Evolutionary conservation across 768 basidiomycete genomes (phyloP).

Genomic region (Collybia mongolica): DNA sequence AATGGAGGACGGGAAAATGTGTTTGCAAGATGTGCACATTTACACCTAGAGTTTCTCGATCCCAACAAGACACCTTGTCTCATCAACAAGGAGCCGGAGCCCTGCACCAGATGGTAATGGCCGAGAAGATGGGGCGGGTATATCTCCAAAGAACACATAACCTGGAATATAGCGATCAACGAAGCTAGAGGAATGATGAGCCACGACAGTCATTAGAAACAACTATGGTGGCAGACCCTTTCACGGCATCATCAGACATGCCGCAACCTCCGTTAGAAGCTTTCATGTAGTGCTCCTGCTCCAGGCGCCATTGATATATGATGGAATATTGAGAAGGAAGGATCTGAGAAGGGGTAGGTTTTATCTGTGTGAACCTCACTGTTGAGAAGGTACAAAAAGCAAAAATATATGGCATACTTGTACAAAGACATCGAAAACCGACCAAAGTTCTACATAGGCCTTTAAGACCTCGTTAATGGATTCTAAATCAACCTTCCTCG

Average conservation of each 20-base stretch:
- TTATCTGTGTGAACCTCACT: conserved; percentile 12
- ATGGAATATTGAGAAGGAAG: conserved; percentile 39
- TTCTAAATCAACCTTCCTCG: conserved; percentile 50
- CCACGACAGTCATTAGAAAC: not conserved
- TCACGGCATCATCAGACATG: conserved; percentile 79
- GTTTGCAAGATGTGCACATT: not conserved
- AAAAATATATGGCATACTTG: conserved; percentile 50
- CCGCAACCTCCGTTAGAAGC: conserved; percentile 78
- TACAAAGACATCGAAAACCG: conserved; percentile 68
- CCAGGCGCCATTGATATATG: conserved; percentile 84
- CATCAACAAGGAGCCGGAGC: conserved; percentile 54
- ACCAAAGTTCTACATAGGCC: conserved; percentile 68
- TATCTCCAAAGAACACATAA: conserved; percentile 82
- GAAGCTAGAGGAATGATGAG: conserved; percentile 42
- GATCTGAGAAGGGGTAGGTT: conserved; percentile 18
- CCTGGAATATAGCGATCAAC: conserved; percentile 93
- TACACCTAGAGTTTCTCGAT: conserved; percentile 37
- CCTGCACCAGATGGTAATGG: conserved; percentile 37
- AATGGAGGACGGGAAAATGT: not conserved
- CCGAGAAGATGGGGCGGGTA: conserved; percentile 9
- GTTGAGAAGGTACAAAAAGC: not conserved
- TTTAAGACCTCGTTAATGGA: conserved; percentile 63
- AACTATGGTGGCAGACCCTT: conserved; percentile 45
- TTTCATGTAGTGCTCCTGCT: conserved; percentile 93
- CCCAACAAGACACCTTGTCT: conserved; percentile 45